Evolutionary conservation across 495 filamentous ascomycete genomes (phyloP).

Genomic region (Penicillium herquei): DNA sequence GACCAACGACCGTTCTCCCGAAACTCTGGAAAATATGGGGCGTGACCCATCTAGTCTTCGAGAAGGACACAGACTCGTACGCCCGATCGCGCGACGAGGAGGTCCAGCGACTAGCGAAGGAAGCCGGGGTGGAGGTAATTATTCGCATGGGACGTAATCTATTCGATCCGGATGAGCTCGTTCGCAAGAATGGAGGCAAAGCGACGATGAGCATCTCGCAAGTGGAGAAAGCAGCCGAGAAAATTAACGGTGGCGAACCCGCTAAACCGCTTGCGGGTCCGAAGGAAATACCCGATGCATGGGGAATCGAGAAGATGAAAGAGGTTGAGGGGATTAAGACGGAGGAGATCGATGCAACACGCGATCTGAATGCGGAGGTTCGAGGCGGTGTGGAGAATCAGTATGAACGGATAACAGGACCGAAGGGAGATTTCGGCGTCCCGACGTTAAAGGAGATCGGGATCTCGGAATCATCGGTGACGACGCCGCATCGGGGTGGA

Average conservation of each 20-base stretch:
- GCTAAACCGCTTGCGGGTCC: slow-evolving; percentile 56
- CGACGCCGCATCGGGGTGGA: slow-evolving; percentile 60
- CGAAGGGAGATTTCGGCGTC: slow-evolving; percentile 58
- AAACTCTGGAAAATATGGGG: slow-evolving; percentile 68
- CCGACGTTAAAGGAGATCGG: slow-evolving; percentile 64
- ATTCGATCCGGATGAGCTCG: slow-evolving; percentile 65
- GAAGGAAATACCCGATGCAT: slow-evolving; percentile 56
- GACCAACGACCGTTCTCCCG: slow-evolving; percentile 61
- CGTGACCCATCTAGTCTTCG: slow-evolving; percentile 69
- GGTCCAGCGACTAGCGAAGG: slow-evolving; percentile 53
- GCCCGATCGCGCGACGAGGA: slow-evolving; percentile 56
- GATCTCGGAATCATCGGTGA: slow-evolving; percentile 42
- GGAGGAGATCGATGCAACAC: slow-evolving; percentile 34
- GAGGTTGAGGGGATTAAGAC: slow-evolving; percentile 49
- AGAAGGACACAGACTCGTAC: slow-evolving; percentile 72
- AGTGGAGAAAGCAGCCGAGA: slow-evolving; percentile 49
- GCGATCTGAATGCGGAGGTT: slow-evolving; percentile 55
- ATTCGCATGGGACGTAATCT: slow-evolving; percentile 58
- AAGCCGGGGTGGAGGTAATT: slow-evolving; percentile 63
- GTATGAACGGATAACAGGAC: slow-evolving; percentile 58
- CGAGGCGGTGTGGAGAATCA: slow-evolving; percentile 47
- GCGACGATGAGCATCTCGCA: slow-evolving; percentile 69
- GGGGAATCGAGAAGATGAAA: slow-evolving; percentile 42
- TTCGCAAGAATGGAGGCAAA: slow-evolving; percentile 60
- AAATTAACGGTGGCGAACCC: slow-evolving; percentile 48